Evolutionary conservation across 2,329 filamentous ascomycete species (phyloP).

Genomic region (Fusarium sp.): DNA sequence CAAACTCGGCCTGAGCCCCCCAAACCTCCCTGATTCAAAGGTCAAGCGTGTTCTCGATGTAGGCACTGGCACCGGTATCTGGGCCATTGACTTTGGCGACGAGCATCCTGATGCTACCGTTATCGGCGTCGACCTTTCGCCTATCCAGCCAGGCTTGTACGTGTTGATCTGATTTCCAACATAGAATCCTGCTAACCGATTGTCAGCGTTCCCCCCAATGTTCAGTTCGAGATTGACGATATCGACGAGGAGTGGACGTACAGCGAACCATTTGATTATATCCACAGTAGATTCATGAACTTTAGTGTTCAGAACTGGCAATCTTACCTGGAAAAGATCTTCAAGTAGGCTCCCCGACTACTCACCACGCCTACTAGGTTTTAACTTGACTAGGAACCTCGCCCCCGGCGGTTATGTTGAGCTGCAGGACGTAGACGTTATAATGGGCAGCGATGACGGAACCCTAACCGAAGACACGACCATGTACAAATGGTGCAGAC

Average conservation of each 20-base stretch:
- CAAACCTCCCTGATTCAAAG: neutral
- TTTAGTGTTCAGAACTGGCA: constrained; percentile 1
- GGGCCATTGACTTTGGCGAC: constrained; percentile 8
- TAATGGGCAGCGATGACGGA: constrained; percentile 26
- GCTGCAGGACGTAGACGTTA: constrained; percentile 32
- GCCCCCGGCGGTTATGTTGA: constrained; percentile 31
- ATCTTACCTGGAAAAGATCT: neutral
- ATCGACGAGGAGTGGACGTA: neutral
- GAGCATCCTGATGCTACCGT: neutral
- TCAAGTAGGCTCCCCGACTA: neutral
- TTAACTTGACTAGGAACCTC: constrained; percentile 9
- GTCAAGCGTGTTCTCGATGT: neutral
- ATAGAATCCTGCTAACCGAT: neutral
- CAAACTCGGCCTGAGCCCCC: neutral
- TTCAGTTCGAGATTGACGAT: neutral
- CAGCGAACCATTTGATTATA: neutral
- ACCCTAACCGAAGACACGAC: constrained; percentile 29
- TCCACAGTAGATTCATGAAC: constrained; percentile 11
- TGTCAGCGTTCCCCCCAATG: neutral
- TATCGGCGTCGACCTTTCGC: constrained; percentile 1
- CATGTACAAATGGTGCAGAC: constrained; percentile 37
- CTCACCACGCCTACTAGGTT: neutral
- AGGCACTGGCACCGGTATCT: constrained; percentile 3
- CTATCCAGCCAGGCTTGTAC: constrained; percentile 4
- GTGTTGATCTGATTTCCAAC: neutral